These are phyloP conservation scores for Staphylotrichum tortipilum DNA, from an alignment of 495 filamentous ascomycete species.

Conservation along the genomic window DNA sequence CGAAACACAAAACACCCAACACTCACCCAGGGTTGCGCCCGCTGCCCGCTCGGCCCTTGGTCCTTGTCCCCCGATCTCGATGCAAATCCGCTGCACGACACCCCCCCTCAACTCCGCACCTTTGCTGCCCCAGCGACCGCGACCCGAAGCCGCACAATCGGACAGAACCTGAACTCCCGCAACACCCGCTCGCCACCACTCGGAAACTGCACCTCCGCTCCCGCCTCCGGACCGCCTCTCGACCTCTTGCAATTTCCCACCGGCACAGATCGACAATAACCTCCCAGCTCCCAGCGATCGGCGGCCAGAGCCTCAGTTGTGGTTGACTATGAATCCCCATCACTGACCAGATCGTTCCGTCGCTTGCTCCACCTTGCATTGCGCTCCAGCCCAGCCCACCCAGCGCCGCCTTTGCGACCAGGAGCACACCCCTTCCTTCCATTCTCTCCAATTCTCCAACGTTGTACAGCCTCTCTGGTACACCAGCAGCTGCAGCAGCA, in stretches of 20 bases:
- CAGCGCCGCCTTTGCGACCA: too few relatives aligned
- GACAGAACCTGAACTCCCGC: conserved; percentile 7
- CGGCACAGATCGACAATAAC: not conserved
- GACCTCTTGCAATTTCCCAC: not conserved
- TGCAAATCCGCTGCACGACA: conserved; percentile 2
- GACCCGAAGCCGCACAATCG: conserved; percentile 11
- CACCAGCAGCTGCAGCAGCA: too few relatives aligned
- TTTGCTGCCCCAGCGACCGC: conserved; percentile 8
- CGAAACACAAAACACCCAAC: too few relatives aligned
- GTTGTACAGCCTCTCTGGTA: too few relatives aligned
- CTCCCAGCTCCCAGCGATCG: not conserved
- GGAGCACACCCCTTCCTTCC: too few relatives aligned
- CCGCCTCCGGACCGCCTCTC: conserved; percentile 4
- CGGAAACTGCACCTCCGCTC: conserved; percentile 12
- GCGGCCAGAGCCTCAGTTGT: conserved; percentile 15
- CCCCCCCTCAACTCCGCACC: conserved; percentile 1
- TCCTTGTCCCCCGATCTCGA: not conserved
- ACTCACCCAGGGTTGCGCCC: too few relatives aligned
- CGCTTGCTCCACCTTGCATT: conserved; percentile 17
- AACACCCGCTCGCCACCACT: not conserved
- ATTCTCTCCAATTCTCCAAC: too few relatives aligned
- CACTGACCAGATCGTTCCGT: conserved; percentile 23
- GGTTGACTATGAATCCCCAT: conserved; percentile 31
- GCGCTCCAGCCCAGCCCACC: too few relatives aligned
- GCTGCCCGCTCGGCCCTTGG: too few relatives aligned